Evolutionary conservation across 129 eudicot species (phyloP).

Genomic region (Flaveria bidentis): DNA sequence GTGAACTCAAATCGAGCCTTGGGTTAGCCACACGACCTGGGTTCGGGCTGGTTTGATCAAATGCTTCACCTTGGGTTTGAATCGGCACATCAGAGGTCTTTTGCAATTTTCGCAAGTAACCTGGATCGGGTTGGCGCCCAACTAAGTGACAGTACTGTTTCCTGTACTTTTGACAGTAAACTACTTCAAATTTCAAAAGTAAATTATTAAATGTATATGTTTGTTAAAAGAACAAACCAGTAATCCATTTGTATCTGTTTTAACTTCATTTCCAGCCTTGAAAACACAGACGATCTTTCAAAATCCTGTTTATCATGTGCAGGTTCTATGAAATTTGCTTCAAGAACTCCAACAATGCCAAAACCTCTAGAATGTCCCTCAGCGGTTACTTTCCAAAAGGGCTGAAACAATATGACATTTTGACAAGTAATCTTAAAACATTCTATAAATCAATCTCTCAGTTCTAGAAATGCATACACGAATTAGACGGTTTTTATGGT

Average conservation of each 20-base stretch:
- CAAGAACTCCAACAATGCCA: conserved; percentile 95
- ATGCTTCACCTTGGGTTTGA: conserved; percentile 23
- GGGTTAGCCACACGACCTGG: conserved; percentile 31
- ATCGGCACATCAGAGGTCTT: conserved; percentile 18
- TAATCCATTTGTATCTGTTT: conserved; percentile 85
- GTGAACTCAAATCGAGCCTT: conserved; percentile 39
- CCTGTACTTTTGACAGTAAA: conserved; percentile 46
- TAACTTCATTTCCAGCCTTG: conserved; percentile 69
- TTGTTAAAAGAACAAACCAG: conserved; percentile 52
- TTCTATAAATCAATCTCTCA: neutral
- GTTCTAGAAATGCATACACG: conserved; percentile 53
- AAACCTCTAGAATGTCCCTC: conserved; percentile 78
- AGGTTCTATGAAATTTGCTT: conserved; percentile 97
- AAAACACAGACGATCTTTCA: conserved; percentile 76
- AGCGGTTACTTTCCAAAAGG: conserved; percentile 87
- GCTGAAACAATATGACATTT: conserved; percentile 48
- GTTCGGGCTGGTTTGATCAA: conserved; percentile 25
- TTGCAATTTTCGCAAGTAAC: conserved; percentile 33
- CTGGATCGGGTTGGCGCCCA: conserved; percentile 54
- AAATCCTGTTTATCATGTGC: conserved; percentile 99
- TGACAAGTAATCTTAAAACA: neutral
- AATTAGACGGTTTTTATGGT: conserved; percentile 96
- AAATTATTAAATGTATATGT: conserved; percentile 10
- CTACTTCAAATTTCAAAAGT: neutral
- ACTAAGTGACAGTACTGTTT: conserved; percentile 63